Evolutionary conservation across 495 filamentous ascomycete species (phyloP).

Genomic region (Recurvomyces mirabilis): DNA sequence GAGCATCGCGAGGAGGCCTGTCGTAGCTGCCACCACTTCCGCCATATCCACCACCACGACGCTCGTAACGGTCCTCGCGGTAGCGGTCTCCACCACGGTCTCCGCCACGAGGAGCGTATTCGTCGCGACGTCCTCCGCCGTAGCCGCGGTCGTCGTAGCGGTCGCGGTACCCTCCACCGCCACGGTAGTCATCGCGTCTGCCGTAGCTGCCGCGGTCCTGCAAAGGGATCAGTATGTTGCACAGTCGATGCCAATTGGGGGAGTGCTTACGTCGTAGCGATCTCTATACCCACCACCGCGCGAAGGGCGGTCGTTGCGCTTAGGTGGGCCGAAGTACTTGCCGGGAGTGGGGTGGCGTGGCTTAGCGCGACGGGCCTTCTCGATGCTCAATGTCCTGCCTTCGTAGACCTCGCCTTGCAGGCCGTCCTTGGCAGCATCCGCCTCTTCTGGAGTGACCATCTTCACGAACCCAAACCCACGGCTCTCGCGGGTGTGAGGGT

Average conservation of each 20-base stretch:
- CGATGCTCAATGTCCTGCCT: slow-evolving; percentile 91
- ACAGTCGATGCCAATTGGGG: too few relatives aligned
- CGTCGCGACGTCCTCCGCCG: slow-evolving; percentile 13
- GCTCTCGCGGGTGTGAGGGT: slow-evolving; percentile 94
- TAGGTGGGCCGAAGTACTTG: slow-evolving; percentile 98
- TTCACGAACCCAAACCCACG: slow-evolving; percentile 99
- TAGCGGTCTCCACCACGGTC: slow-evolving; percentile 11
- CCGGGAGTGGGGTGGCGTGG: slow-evolving; percentile 94
- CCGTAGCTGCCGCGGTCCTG: slow-evolving; percentile 24
- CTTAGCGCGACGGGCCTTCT: slow-evolving; percentile 91
- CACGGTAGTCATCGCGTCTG: slow-evolving; percentile 26
- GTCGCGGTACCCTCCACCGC: slow-evolving; percentile 36
- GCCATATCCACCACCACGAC: slow-evolving; percentile 10
- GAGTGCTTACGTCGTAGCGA: slow-evolving; percentile 22
- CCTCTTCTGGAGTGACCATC: slow-evolving; percentile 86
- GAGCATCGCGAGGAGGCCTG: slow-evolving; percentile 14
- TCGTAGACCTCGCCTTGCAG: slow-evolving; percentile 92
- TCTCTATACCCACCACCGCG: slow-evolving; percentile 27
- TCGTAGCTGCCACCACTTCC: slow-evolving; percentile 15
- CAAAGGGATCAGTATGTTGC: slow-evolving; percentile 5
- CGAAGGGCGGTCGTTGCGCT: slow-evolving; percentile 59
- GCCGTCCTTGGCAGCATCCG: slow-evolving; percentile 92
- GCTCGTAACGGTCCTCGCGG: not conserved
- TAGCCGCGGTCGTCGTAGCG: slow-evolving; percentile 26
- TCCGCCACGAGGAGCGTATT: slow-evolving; percentile 26